Percentiles rank a stretch among this genome's conserved stretches.
Conservation (phyloP, 1,284 basidiomycete genomes). For the Pseudozyma thailandica region DNA sequence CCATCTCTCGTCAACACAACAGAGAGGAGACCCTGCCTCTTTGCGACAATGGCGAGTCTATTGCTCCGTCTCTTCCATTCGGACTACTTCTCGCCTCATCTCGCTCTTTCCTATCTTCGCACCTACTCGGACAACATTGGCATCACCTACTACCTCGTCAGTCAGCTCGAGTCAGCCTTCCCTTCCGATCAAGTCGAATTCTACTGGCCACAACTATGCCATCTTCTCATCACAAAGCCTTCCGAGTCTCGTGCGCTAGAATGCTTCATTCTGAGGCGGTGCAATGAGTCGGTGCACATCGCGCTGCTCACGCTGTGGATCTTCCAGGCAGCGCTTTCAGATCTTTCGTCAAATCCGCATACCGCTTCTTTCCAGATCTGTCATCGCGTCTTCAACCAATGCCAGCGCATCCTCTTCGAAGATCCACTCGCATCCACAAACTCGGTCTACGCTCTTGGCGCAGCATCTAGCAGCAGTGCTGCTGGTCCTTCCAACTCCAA, state of each 20-base stretch:
- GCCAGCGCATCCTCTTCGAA: constrained; percentile 96
- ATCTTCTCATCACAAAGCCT: constrained; percentile 64
- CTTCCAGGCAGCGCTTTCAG: constrained; percentile 65
- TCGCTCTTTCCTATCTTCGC: constrained; percentile 64
- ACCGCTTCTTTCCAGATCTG: constrained; percentile 89
- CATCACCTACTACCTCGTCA: constrained; percentile 66
- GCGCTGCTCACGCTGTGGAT: constrained; percentile 66
- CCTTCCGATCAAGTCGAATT: constrained; percentile 61
- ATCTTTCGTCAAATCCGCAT: constrained; percentile 70
- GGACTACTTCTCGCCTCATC: constrained; percentile 66
- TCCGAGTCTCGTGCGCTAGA: constrained; percentile 63
- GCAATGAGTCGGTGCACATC: constrained; percentile 63
- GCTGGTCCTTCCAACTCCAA: constrained; percentile 33
- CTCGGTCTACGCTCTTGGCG: constrained; percentile 31
- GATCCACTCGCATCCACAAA: constrained; percentile 71
- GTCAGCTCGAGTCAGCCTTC: constrained; percentile 58
- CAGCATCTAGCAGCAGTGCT: constrained; percentile 15
- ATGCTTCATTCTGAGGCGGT: constrained; percentile 61
- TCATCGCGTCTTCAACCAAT: constrained; percentile 88
- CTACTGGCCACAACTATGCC: constrained; percentile 67
- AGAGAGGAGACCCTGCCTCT: not conserved
- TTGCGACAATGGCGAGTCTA: constrained; percentile 59
- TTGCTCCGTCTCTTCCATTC: constrained; percentile 66
- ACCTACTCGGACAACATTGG: constrained; percentile 67
- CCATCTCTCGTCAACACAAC: too few relatives aligned